Evolutionary conservation across 2,329 filamentous ascomycete genomes (phyloP).

Genomic region (Phymatotrichopsis omnivora): DNA sequence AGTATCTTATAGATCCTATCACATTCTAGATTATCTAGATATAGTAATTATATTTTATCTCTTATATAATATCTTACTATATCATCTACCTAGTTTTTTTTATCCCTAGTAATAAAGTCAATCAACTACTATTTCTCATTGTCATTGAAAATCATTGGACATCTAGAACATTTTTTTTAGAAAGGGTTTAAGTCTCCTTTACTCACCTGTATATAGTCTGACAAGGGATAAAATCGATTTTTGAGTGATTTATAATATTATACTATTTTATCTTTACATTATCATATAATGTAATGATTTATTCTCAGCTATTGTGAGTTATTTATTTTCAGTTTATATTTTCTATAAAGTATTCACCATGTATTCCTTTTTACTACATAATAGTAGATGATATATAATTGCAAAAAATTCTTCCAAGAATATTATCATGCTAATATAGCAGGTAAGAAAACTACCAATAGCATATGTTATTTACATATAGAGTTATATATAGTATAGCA

Average conservation of each 20-base stretch:
- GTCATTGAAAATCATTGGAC: not conserved
- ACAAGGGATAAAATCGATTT: not conserved
- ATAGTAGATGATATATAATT: not conserved
- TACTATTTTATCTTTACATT: not conserved
- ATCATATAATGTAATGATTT: not conserved
- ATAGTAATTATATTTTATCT: not conserved
- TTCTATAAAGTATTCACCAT: not conserved
- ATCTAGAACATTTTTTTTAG: not conserved
- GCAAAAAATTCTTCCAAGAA: not conserved
- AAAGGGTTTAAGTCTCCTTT: not conserved
- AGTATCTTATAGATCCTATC: slow-evolving; percentile 4
- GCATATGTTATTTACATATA: no score
- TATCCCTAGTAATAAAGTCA: not conserved
- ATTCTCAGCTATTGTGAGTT: not conserved
- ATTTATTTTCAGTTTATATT: not conserved
- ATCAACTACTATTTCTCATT: not conserved
- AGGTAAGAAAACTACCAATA: no score
- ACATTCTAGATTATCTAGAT: not conserved
- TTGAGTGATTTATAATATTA: not conserved
- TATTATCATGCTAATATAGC: not conserved
- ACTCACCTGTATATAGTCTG: not conserved
- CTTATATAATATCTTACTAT: not conserved
- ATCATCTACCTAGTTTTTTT: not conserved
- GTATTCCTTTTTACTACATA: not conserved
- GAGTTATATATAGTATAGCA: no score